Evolutionary conservation across 1,284 basidiomycete genomes (phyloP).

Genomic region (Thelephora terrestris): DNA sequence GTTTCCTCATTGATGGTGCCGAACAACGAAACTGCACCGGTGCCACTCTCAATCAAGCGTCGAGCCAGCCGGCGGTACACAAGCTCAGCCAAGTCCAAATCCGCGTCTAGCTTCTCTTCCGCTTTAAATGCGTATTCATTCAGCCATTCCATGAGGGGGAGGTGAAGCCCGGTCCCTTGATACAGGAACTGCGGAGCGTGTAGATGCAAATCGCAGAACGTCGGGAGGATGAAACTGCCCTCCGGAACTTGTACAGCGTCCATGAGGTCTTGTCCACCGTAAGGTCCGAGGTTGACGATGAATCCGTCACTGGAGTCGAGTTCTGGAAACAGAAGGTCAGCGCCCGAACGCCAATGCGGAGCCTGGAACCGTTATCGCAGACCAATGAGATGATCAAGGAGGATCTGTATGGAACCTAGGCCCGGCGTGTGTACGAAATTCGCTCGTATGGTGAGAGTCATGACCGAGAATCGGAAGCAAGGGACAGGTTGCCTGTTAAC

Average conservation of each 20-base stretch:
- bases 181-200: conserved; percentile 85
- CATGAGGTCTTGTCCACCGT: conserved; percentile 23
- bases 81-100: conserved; percentile 44
- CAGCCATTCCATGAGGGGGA: conserved; percentile 79
- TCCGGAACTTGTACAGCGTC: conserved; percentile 26
- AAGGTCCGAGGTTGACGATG: conserved; percentile 41
- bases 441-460: conserved; percentile 26
- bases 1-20: conserved; percentile 73
- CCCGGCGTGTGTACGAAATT: conserved; percentile 48
- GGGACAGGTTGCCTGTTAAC: too few relatives aligned
- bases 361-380: conserved; percentile 13
- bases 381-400: conserved; percentile 51
- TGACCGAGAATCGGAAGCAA: too few relatives aligned
- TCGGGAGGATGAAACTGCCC: conserved; percentile 63
- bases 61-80: conserved; percentile 60
- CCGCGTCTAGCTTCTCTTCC: conserved; percentile 62
- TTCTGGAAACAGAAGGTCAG: conserved; percentile 24
- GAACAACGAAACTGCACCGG: conserved; percentile 66
- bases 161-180: conserved; percentile 74
- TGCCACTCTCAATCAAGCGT: conserved; percentile 61
- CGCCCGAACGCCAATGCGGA: neutral
- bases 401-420: conserved; percentile 41
- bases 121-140: conserved; percentile 69
- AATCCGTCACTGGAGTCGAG: conserved; percentile 42
- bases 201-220: conserved; percentile 73